Evolutionary conservation across 2,329 filamentous ascomycete genomes (phyloP).

Genomic region (Aphanocladium album): DNA sequence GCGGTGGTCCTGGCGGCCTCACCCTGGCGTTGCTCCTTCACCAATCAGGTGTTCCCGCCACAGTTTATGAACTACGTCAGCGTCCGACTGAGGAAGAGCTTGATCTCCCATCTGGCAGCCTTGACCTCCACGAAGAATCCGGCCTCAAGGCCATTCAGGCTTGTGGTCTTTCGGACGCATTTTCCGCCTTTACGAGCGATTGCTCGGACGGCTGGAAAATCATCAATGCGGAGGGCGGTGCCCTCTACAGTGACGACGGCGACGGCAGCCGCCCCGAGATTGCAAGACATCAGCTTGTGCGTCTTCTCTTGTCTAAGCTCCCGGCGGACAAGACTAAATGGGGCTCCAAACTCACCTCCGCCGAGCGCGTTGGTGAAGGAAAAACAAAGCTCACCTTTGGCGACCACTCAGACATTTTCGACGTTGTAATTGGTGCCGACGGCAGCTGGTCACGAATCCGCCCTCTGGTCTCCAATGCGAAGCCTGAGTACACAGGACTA

Average conservation of each 20-base stretch:
- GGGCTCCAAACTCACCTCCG: slow-evolving; percentile 27
- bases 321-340: slow-evolving; percentile 26
- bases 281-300: slow-evolving; percentile 28
- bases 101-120: slow-evolving; percentile 32
- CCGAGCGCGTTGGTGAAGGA: background rate
- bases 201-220: slow-evolving; percentile 37
- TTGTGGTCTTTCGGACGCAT: slow-evolving; percentile 53
- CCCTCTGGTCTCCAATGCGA: slow-evolving; percentile 27
- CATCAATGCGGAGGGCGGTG: slow-evolving; percentile 22
- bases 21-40: slow-evolving; percentile 43
- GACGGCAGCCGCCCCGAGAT: slow-evolving; percentile 32
- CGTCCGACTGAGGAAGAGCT: slow-evolving; percentile 23
- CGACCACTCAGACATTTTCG: slow-evolving; percentile 22
- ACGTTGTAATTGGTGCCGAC: slow-evolving; percentile 36
- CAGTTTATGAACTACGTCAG: slow-evolving; percentile 31
- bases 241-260: slow-evolving; percentile 20
- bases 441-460: slow-evolving; percentile 38
- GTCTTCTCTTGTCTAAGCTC: slow-evolving; percentile 29
- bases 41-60: slow-evolving; percentile 27
- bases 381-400: slow-evolving; percentile 21
- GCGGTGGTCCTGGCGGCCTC: slow-evolving; percentile 42
- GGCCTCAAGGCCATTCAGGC: slow-evolving; percentile 41
- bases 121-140: slow-evolving; percentile 44
- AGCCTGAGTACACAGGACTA: slow-evolving; percentile 35
- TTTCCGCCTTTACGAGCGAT: slow-evolving; percentile 58